Conservation (phyloP, 2,329 filamentous ascomycete species). For the Harringtonia lauricola region DNA sequence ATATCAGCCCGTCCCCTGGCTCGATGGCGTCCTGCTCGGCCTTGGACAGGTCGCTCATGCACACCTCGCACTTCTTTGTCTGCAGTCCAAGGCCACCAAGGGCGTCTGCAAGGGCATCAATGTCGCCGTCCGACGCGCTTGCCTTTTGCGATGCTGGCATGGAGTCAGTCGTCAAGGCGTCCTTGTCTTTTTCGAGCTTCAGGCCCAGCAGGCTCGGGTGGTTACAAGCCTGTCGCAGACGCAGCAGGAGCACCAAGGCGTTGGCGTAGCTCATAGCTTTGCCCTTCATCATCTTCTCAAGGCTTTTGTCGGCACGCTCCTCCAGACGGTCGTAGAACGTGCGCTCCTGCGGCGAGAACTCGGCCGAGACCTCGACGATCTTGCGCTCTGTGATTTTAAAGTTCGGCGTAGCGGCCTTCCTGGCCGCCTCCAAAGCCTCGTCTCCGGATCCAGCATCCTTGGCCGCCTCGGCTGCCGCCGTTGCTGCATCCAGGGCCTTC, state of each 20-base stretch:
- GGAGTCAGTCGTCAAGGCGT: conserved; percentile 60
- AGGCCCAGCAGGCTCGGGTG: conserved; percentile 81
- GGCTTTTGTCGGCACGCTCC: conserved; percentile 71
- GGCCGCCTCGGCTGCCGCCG: conserved; percentile 19
- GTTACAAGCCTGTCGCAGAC: conserved; percentile 87
- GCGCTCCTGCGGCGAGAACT: conserved; percentile 71
- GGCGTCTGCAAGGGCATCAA: conserved; percentile 77
- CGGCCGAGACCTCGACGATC: conserved; percentile 66
- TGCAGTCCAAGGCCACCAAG: conserved; percentile 75
- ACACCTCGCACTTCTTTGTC: conserved; percentile 73
- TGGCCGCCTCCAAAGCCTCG: conserved; percentile 13
- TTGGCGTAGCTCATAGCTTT: conserved; percentile 77
- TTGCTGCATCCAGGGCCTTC: conserved; percentile 22
- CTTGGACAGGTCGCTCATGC: conserved; percentile 54
- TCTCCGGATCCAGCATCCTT: conserved; percentile 23
- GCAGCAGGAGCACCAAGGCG: conserved; percentile 81
- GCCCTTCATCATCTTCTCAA: conserved; percentile 79
- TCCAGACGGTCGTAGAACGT: conserved; percentile 80
- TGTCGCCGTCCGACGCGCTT: conserved; percentile 46
- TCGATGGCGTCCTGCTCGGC: conserved; percentile 33
- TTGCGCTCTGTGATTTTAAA: conserved; percentile 92
- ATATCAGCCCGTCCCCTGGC: conserved; percentile 34
- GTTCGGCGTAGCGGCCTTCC: conserved; percentile 36
- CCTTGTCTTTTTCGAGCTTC: conserved; percentile 78
- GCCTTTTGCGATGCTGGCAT: conserved; percentile 29